phyloP scores from a whole-genome alignment of 1,139 yeast genomes.

The Blastobotrys malaysiensis region DNA sequence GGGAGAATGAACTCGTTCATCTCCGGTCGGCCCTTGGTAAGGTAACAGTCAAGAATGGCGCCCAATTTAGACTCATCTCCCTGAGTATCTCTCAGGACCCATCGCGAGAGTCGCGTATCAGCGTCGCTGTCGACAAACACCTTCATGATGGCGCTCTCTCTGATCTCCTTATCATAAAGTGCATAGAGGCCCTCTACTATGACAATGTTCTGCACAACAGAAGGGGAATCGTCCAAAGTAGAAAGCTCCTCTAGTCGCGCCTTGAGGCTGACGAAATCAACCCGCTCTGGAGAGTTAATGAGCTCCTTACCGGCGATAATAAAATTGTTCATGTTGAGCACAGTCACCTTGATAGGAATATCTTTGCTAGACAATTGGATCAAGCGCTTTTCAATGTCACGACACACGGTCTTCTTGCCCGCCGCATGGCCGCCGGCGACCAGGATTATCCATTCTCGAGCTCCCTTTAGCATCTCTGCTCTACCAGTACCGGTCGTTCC shows the following conservation, averaged over 20 bases:
- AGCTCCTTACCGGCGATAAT: background rate
- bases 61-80: conserved; percentile 38
- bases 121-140: conserved; percentile 84
- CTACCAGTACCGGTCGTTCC: background rate
- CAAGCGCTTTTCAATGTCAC: conserved; percentile 22
- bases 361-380: conserved; percentile 12
- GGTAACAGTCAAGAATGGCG: conserved; percentile 50
- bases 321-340: conserved; percentile 31
- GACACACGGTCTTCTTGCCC: conserved; percentile 44
- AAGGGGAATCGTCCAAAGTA: conserved; percentile 1
- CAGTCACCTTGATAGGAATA: conserved; percentile 14
- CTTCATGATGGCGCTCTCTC: conserved; percentile 56
- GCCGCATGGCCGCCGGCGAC: conserved; percentile 76
- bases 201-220: conserved; percentile 35
- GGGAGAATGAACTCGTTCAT: conserved; percentile 69
- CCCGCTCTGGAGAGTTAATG: conserved; percentile 29
- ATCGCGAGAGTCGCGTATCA: conserved; percentile 72
- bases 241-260: conserved; percentile 19
- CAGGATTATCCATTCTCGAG: conserved; percentile 40
- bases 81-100: conserved; percentile 43
- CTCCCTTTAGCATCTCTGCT: conserved; percentile 1
- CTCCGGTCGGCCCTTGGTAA: conserved; percentile 66
- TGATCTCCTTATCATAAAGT: conserved; percentile 56
- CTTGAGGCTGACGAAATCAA: conserved; percentile 36
- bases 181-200: conserved; percentile 80